Base-by-base conservation (phyloP, 768 basidiomycete species). In the Neoboletus magnificus region DNA sequence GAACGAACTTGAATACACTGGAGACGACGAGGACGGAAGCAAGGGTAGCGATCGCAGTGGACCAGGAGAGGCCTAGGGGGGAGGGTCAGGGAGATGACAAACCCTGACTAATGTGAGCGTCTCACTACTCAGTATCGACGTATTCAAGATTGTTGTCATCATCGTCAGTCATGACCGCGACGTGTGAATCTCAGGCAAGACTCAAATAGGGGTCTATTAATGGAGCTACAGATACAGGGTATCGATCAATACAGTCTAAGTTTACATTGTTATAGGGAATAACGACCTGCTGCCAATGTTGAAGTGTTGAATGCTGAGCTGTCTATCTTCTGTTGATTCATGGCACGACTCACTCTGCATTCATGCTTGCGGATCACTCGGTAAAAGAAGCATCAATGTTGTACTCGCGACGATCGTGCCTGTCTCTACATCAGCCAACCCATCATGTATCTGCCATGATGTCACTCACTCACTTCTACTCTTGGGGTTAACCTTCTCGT, bases 401-500 rank as follows among this genome's bases (percentile, higher is more conserved):
- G 41, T 32, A 33, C 27, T 45, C 20, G 47, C 23, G 47, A 6
- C 15, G 29, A 22, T 20, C 18, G 23, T 11, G 33, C 10, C 58
- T 55, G 23, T 37, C 32, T 20, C 36, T 18, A 36, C 5, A 46
- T 63, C 42, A 60, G 59, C 32, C 39, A 30, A 41, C 36, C 11
- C 23, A 18, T 40, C 23, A 51, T 40, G 22, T 29, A 29, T 53
- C 20, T 20, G 18, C 29, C 32, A 33, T 13, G 20, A 43, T 18
- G 33, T 22, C 12, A 52, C 64, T 56, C 36, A 66, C 48, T 12
- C 27, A n/a, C n/a, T n/a, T n/a, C 49, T 30, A 23, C 43, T 32
- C 36, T 54, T 56, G n/a, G 60, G 65, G 43, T 47, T 40, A 37
- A 57, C 54, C 39, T 56, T 52, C 41, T 70, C 44, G 41, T 68